These are phyloP conservation scores for Elongisporangium undulatum DNA, from an alignment of 352 stramenopile species.

Conservation along the genomic window DNA sequence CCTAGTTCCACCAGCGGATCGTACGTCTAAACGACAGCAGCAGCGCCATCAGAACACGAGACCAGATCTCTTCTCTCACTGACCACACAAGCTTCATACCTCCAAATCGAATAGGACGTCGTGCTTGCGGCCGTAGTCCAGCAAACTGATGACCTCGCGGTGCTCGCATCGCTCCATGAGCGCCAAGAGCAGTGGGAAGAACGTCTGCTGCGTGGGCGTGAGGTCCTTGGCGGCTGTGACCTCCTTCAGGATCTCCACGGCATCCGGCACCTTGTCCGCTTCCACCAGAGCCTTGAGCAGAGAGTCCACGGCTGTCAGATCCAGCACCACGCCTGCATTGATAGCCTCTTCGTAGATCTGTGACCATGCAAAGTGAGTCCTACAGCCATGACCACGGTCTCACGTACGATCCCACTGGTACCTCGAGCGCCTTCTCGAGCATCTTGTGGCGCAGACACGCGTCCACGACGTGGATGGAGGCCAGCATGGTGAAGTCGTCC, in stretches of 20 bases:
- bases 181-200: constrained; percentile 35
- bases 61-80: constrained; percentile 2
- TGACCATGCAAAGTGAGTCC: not conserved
- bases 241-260: constrained; percentile 30
- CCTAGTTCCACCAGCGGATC: constrained; percentile 53
- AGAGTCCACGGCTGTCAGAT: constrained; percentile 50
- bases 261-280: constrained; percentile 32
- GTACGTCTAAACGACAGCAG: constrained; percentile 42
- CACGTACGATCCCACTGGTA: constrained; percentile 3
- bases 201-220: constrained; percentile 44
- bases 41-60: not conserved
- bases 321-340: constrained; percentile 40
- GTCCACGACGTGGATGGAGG: constrained; percentile 68
- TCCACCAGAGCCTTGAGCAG: constrained; percentile 41
- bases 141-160: constrained; percentile 33
- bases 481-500: constrained; percentile 58
- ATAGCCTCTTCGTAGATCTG: constrained; percentile 41
- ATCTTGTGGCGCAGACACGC: constrained; percentile 47
- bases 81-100: constrained; percentile 11
- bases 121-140: constrained; percentile 42
- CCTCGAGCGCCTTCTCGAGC: constrained; percentile 57
- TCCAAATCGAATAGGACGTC: constrained; percentile 50
- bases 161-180: constrained; percentile 52
- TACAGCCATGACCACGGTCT: not conserved
- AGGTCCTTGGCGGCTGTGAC: constrained; percentile 40